Base-by-base conservation (phyloP, 805 yeast species). In the Maudiozyma turicensis region DNA sequence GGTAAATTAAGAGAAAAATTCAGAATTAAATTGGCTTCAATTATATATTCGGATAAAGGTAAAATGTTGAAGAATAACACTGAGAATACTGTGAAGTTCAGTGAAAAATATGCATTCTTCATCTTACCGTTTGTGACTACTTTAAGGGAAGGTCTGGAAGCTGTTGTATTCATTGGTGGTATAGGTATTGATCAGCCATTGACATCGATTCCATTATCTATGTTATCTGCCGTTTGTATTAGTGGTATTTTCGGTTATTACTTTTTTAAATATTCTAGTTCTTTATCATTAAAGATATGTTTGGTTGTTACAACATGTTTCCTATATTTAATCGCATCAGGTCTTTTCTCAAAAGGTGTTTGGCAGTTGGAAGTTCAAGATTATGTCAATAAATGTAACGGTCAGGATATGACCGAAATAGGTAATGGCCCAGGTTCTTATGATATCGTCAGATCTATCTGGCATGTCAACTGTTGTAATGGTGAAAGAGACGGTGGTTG, bases 381-480 rank as follows among this genome's bases (percentile, higher is more conserved):
- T 48, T 89, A 82, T 66, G 87, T 88, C 50, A 76, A 78, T 50
- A 67, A 69, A 51, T 89, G 95, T 59, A 78, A 75, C 48, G 96
- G 96, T 1, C 79, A 80, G 59, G 97, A 89, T 58, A 84, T 87
- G 62, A 76, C 86, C 40, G 97, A 89, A 67, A 78, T 82, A 0
- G 97, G 97, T 1, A 82, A 84, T 39, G 97, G 97, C 0, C 96
- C 96, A 0, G 97, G 97, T 0, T 84, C 95, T 0, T 89, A 89
- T 60, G 95, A 89, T 59, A 82, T 89, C 26, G 55, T 76, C 20
- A 77, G 74, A 44, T 81, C 93, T 6, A 81, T 89, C 2, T 89
- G 97, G 97, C 97, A 89, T 64, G 95, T 89, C 29, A 87, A 89
- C 67, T 88, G 96, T 65, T 89, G 97, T 69, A 88, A 88, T 64